Evolutionary conservation across 805 yeast species (phyloP), one percentile per base, ranked within the genome.

Genomic region (Saturnispora kantuleensis): DNA sequence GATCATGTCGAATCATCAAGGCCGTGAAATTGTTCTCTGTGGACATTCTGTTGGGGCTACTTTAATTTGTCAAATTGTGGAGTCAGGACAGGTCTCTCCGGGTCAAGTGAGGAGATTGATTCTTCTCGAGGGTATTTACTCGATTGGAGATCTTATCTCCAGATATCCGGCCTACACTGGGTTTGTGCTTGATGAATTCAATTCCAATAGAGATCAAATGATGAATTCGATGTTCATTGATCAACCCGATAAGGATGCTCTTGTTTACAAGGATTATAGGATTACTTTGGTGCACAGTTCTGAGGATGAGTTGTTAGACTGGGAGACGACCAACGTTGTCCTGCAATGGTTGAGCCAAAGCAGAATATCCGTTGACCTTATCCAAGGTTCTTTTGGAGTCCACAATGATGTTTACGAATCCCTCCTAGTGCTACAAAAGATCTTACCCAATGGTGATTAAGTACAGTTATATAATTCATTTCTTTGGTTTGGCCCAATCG

Each of bases 21-120:
- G 83, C 76, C 0, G 51, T 83, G 6, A 17, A 42, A 2, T 18
- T 26, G 3, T 52, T 65, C 50, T 78, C 0, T 66, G 75, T 10
- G 96, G 95, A 0, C 95, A 86, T 62, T 82, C 93, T 1, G 93
- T 79, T 4, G 96, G 96, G 2, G 85, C 89, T 1, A 77, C 84
- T 1, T 56, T 84, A 39, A 64, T 71, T 4, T 65, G 79, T 31
- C 89, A 83, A 53, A 50, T 73, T n/a, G 51, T 74, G 10, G 62
- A 65, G 41, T 56, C 30, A 10, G 31, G 28, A 11, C 18, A 28
- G 26, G 15, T 38, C 8, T 21, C 34, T 5, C 17, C 30, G 12
- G 17, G 4, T 9, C 12, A 3, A 6, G 47, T 64, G 37, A 46
- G 52, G 1, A 42, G 58, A 35, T 48, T 62, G 10, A 57, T 72